A percentile compares a stretch with the other conserved stretches of the same genome.
These are phyloP conservation scores for Oryza punctata DNA, from an alignment of 176 grass and related monocot species.

Conservation along the genomic window DNA sequence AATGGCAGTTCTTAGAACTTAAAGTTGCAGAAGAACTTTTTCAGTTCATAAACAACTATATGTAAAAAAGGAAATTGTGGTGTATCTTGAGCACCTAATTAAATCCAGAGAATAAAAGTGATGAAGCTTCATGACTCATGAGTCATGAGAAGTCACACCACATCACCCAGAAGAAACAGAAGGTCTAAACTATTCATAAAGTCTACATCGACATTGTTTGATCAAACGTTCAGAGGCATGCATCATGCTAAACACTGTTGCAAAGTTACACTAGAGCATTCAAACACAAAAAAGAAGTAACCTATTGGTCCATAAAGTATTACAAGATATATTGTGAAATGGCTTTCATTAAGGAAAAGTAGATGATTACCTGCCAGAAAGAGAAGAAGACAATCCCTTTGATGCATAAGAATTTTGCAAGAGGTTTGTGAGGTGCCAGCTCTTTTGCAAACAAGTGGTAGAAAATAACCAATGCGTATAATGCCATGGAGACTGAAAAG, in stretches of 20 bases:
- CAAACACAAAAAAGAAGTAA: neutral
- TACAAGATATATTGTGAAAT: neutral
- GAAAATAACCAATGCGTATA: slow-evolving; percentile 90
- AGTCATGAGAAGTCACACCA: neutral
- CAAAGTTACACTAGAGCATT: slow-evolving; percentile 6
- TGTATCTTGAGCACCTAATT: neutral
- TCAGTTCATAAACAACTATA: slow-evolving; percentile 1
- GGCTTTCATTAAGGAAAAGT: slow-evolving; percentile 12
- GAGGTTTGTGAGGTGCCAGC: slow-evolving; percentile 90
- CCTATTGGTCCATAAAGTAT: neutral
- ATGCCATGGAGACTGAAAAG: slow-evolving; percentile 91
- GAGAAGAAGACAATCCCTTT: slow-evolving; percentile 98
- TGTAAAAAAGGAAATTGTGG: neutral
- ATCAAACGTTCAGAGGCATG: neutral
- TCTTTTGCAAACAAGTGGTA: slow-evolving; percentile 98
- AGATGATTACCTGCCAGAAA: slow-evolving; percentile 88
- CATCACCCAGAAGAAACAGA: neutral
- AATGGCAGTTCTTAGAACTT: slow-evolving; percentile 5
- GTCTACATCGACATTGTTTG: neutral
- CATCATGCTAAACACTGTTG: neutral
- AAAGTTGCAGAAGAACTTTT: neutral
- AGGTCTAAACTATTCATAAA: slow-evolving; percentile 4
- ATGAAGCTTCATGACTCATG: slow-evolving; percentile 3
- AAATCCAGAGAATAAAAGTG: neutral
- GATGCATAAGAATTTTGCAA: slow-evolving; percentile 93